These are phyloP conservation scores for Pseudogymnoascus destructans DNA, from an alignment of 2,329 filamentous ascomycete species.

Conservation along the genomic window DNA sequence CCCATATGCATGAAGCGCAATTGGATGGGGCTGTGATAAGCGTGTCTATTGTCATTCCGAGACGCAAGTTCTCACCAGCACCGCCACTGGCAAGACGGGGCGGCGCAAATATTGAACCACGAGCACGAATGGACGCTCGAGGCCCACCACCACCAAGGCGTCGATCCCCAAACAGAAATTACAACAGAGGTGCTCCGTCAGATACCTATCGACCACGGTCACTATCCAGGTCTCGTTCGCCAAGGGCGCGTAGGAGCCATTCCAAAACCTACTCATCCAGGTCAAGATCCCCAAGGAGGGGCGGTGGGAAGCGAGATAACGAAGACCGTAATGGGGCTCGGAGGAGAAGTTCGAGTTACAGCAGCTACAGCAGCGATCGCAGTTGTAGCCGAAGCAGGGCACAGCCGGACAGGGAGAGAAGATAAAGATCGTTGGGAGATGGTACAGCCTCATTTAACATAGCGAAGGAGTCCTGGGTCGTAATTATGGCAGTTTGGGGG, in stretches of 20 bases:
- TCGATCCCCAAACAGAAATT: slow-evolving; percentile 20
- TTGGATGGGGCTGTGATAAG: slow-evolving; percentile 26
- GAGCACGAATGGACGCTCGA: slow-evolving; percentile 24
- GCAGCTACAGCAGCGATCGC: slow-evolving; percentile 43
- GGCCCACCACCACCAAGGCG: slow-evolving; percentile 19
- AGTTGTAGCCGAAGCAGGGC: slow-evolving; percentile 25
- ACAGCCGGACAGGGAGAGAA: slow-evolving; percentile 19
- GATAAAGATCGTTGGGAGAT: slow-evolving; percentile 13
- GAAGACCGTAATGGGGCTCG: slow-evolving; percentile 25
- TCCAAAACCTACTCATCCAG: slow-evolving; percentile 30
- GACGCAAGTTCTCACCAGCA: slow-evolving; percentile 58
- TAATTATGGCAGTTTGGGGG: slow-evolving; percentile 1
- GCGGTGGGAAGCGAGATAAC: slow-evolving; percentile 21
- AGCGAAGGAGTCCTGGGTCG: slow-evolving; percentile 21
- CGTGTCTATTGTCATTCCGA: slow-evolving; percentile 27
- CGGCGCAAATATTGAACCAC: slow-evolving; percentile 44
- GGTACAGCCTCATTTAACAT: slow-evolving; percentile 12
- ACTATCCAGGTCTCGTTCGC: slow-evolving; percentile 31
- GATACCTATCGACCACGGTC: slow-evolving; percentile 27
- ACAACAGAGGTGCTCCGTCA: slow-evolving; percentile 14
- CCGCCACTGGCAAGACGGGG: slow-evolving; percentile 59
- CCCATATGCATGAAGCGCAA: slow-evolving; percentile 97
- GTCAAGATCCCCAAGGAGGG: slow-evolving; percentile 26
- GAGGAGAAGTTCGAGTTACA: slow-evolving; percentile 48
- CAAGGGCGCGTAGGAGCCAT: slow-evolving; percentile 27